Base-by-base conservation (phyloP, 805 yeast species). In the Danielia oregonensis region DNA sequence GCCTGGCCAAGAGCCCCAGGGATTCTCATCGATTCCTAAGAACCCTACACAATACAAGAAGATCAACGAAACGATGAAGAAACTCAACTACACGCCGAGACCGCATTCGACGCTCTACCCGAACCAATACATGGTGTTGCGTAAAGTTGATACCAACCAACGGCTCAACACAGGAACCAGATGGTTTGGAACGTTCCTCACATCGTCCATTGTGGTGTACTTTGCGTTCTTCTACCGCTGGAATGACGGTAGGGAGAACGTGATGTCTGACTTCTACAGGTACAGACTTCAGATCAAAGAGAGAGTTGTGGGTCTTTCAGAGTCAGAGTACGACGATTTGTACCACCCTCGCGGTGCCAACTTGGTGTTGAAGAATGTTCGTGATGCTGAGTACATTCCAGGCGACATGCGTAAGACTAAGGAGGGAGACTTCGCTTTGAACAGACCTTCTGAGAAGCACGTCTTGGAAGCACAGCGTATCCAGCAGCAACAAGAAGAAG, bases 191-290 rank as follows among this genome's bases (percentile, higher is more conserved):
- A 68, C 70, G 25, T 50, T 73, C 6, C 47, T 77, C 21, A 72
- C 76, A 6, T 62, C 67, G 21, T 68, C 74, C 0, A 57, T 82
- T 6, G 58, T 75, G 17, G 53, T 74, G 1, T 82, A 79, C 48
- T 78, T 79, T 15, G 72, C 82, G 2, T 86, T 86, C 54, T 79
- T 85, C 60, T 75, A 80, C 55, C 65, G 87, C 33, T 86, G 95
- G 95, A 85, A 86, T 51, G 93, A 86, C 39, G 88, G 88, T 3
- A 74, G 75, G 43, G 91, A 86, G 37, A 80, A 86, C 49, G 78
- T 82, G 6, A 78, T 86, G 59, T 72, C 86, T 9, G 77, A 73
- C 26, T 77, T 83, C 32, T 78, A 85, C 55, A 59, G 91, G 32
- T 55, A 68, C 17, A 78, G 86, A 43, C 68, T 86, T 27, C 59